Evolutionary conservation across 2,329 filamentous ascomycete genomes (phyloP), one percentile per base, ranked within the genome.

Genomic region (Colletotrichum sp.): DNA sequence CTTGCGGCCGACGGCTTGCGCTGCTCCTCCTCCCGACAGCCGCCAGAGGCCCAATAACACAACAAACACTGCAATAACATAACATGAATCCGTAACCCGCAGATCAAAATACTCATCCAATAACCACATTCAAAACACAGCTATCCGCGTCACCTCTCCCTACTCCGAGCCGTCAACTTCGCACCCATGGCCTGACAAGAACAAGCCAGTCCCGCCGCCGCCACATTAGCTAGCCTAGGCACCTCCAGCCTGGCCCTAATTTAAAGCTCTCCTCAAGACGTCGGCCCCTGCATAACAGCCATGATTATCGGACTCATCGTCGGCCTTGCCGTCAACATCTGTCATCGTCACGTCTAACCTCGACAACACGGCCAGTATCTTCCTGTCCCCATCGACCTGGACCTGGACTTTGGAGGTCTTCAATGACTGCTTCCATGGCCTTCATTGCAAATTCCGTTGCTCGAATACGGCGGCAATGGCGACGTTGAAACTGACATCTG

Each of bases 11-110:
- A 10, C 52, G n/a, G 52, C 21, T 57, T n/a, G 13, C 32, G 32
- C 12, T 6, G 32, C 32, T 34, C 12, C 52, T 57, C 52, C 52
- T 57, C 21, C 24, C 9, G 1, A 24, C 52, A 16, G 2, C 21
- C 8, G 52, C 21, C 52, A 26, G 8, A 21, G 10, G 52, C 52
- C 1, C 52, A 57, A n/a, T n/a, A 57, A 18, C 12, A 26, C 0
- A 21, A 57, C 10, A 5, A 57, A n/a, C 12, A 57, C 32, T 34
- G 32, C 32, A 10, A 26, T 24, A 26, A 57, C 12, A 15, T 0
- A 6, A 0, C 13, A 34, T 10, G 5, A 34, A 34, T 13, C 4
- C 32, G 1, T 4, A 6, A 34, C 1, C 1, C 52, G 12, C 52
- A 24, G 21, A 57, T 2, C 1, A 57, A 26, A 8, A 57, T 57